A percentile compares a stretch with the other conserved stretches of the same genome.
phyloP scores from a whole-genome alignment of 257 asterid genomes.

The Solanum corneliomulleri region DNA sequence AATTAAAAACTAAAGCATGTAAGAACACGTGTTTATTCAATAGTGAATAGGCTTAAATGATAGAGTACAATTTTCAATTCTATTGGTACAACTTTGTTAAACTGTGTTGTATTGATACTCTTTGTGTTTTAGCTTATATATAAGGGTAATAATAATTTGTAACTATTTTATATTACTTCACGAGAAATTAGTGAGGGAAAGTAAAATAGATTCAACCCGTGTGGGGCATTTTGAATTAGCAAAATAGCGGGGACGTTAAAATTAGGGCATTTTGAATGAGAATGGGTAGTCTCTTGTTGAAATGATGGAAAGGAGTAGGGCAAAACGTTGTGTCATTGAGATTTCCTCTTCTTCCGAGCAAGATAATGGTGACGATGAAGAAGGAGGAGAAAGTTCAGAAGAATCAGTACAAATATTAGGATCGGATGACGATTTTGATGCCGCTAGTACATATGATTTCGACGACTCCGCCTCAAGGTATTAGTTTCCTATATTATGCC shows the following conservation, averaged over 20 bases:
- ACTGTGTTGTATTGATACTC: too few relatives aligned
- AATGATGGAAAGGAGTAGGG: conserved; percentile 2
- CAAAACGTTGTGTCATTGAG: conserved; percentile 13
- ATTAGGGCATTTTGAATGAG: background rate
- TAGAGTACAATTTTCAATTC: too few relatives aligned
- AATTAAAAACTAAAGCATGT: too few relatives aligned
- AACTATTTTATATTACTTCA: background rate
- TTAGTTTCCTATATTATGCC: background rate
- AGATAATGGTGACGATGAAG: background rate
- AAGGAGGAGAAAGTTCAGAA: background rate
- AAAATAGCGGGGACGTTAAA: background rate
- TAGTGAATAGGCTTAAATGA: too few relatives aligned
- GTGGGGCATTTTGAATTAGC: background rate
- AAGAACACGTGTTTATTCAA: too few relatives aligned
- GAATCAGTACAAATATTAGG: conserved; percentile 16
- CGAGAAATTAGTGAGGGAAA: background rate
- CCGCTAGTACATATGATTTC: conserved; percentile 10
- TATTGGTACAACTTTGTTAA: too few relatives aligned
- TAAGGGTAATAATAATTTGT: too few relatives aligned
- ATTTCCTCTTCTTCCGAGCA: conserved; percentile 37
- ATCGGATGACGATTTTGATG: conserved; percentile 3
- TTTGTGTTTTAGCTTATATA: too few relatives aligned
- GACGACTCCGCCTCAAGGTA: conserved; percentile 30
- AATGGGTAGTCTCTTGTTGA: background rate
- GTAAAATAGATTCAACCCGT: background rate